Percentiles rank a stretch among this genome's conserved stretches.
phyloP scores from a whole-genome alignment of 2,329 filamentous ascomycete genomes.

The Trichoderma lentiforme region DNA sequence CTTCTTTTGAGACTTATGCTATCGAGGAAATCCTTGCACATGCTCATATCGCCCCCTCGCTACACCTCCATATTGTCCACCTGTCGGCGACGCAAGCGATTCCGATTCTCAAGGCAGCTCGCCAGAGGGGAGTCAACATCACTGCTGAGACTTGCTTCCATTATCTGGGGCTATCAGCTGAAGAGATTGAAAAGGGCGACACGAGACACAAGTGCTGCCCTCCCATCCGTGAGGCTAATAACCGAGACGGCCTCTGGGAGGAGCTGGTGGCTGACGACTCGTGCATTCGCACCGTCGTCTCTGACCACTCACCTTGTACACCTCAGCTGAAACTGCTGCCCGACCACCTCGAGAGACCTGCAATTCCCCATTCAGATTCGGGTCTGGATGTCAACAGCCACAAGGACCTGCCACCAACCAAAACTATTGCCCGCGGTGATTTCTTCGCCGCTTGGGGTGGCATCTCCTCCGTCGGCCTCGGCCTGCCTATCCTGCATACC shows the following conservation, averaged over 20 bases:
- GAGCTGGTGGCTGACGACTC: constrained; percentile 70
- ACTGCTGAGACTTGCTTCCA: constrained; percentile 96
- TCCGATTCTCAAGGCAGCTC: constrained; percentile 71
- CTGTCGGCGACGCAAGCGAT: constrained; percentile 87
- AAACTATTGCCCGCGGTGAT: constrained; percentile 59
- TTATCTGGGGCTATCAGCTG: constrained; percentile 80
- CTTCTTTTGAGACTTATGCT: constrained; percentile 86
- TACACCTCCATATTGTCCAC: constrained; percentile 91
- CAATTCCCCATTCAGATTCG: constrained; percentile 50
- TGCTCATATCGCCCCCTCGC: constrained; percentile 72
- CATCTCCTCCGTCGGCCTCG: constrained; percentile 89
- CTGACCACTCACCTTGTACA: constrained; percentile 94
- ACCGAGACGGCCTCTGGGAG: constrained; percentile 83
- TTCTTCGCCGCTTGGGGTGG: constrained; percentile 98
- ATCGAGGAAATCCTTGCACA: constrained; percentile 82
- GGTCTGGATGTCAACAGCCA: constrained; percentile 48
- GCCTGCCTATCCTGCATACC: constrained; percentile 85
- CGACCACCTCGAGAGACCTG: constrained; percentile 47
- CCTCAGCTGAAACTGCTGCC: constrained; percentile 90
- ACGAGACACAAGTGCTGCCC: constrained; percentile 95
- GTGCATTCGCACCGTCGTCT: constrained; percentile 88
- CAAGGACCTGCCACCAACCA: constrained; percentile 28
- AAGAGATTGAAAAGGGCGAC: constrained; percentile 79
- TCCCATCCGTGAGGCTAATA: constrained; percentile 75
- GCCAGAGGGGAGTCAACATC: constrained; percentile 72